Evolutionary conservation across 495 filamentous ascomycete species (phyloP), one percentile per base, ranked within the genome.

Genomic region (Neurospora intermedia): DNA sequence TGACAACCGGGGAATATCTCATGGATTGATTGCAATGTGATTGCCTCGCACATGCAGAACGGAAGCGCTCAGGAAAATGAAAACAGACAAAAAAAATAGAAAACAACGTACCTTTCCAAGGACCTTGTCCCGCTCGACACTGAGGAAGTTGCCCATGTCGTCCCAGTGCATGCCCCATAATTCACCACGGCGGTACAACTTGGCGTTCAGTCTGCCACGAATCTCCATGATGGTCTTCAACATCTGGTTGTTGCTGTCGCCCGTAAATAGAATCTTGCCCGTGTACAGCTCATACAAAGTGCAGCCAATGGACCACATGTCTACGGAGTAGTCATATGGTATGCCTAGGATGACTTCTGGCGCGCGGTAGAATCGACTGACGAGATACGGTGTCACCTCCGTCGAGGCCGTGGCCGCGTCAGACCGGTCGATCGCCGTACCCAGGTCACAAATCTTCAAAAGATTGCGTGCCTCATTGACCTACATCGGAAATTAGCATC

Each of bases 341-440:
- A 97, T 92, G n/a, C 95, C 96, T 1, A 98, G 88, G 71, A 99
- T 97, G 79, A 99, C 93, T 81, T 99, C 96, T 4, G 96, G 96
- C 4, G 96, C 96, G 69, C 96, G 91, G 82, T 99, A 99, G 83
- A 97, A 99, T 69, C 96, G 91, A 83, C 93, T 97, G 80, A 97
- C 94, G 18, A 98, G 89, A 77, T 98, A 98, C 23, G 93, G 93
- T 1, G 93, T 94, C 73, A 95, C 93, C 77, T 97, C 94, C 72
- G 92, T 95, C n/a, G 84, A 82, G 5, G 85, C 83, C 20, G 82
- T 87, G 27, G 85, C 85, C 6, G 85, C 85, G 41, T 98, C 96
- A 15, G 91, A 91, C 35, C 90, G 90, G 77, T 97, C 92, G 39
- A 93, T 94, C 18, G 96, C 96, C 23, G 96, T 97, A 27, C 96